These are phyloP conservation scores for Salix brachista DNA, from an alignment of 345 rosid genomes.

Conservation along the genomic window DNA sequence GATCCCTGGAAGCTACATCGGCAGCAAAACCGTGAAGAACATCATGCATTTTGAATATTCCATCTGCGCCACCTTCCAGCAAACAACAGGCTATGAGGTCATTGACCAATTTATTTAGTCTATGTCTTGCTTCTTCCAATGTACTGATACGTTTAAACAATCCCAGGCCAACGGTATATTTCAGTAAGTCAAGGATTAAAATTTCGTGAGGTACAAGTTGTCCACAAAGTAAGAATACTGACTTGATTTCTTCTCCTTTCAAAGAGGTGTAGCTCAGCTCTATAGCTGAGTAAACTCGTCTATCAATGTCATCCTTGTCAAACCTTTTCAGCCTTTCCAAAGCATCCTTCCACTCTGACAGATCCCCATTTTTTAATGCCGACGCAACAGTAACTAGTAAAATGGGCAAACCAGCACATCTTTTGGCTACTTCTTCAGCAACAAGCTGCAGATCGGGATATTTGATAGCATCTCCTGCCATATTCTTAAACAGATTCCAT, in stretches of 20 bases:
- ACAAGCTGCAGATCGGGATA: background rate
- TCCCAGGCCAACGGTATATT: slow-evolving; percentile 11
- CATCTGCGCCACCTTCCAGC: background rate
- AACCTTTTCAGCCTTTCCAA: background rate
- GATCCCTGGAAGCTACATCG: slow-evolving; percentile 10
- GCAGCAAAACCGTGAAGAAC: slow-evolving; percentile 12
- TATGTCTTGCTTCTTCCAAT: background rate
- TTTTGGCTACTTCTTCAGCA: background rate
- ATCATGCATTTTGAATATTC: slow-evolving; percentile 23
- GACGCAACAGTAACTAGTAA: background rate
- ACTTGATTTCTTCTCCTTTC: background rate
- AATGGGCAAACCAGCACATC: slow-evolving; percentile 19
- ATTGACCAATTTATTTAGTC: background rate
- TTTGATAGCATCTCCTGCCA: background rate
- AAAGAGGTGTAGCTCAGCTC: background rate
- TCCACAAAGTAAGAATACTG: slow-evolving; percentile 1
- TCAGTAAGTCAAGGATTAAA: background rate
- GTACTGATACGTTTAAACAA: slow-evolving; percentile 6
- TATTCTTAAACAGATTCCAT: slow-evolving; percentile 6
- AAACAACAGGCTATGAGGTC: slow-evolving; percentile 21
- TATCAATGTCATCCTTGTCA: background rate
- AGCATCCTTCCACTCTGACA: slow-evolving; percentile 13
- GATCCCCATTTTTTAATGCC: background rate
- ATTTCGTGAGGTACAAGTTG: background rate
- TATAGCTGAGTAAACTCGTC: background rate